These are phyloP conservation scores for Termitomyces heimii DNA, from an alignment of 768 basidiomycete species.

Conservation along the genomic window DNA sequence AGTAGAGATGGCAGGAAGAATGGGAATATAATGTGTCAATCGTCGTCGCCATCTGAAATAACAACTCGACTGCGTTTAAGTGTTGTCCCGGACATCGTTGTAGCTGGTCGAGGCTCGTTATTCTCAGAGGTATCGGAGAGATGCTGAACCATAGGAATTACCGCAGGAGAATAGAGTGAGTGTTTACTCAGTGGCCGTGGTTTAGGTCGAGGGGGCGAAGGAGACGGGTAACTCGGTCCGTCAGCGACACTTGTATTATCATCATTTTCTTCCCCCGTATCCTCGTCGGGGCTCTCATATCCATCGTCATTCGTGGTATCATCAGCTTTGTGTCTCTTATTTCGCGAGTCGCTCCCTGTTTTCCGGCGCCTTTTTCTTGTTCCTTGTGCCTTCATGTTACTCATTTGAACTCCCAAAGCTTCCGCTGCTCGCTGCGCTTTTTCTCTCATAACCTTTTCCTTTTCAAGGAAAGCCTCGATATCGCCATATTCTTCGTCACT, in stretches of 20 bases:
- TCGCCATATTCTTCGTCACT: constrained; percentile 81
- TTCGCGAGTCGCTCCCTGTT: constrained; percentile 21
- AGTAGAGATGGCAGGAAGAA: not conserved
- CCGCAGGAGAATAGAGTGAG: not conserved
- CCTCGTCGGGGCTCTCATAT: constrained; percentile 12
- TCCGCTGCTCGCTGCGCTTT: constrained; percentile 42
- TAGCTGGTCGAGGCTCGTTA: constrained; percentile 4
- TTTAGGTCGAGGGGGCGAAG: constrained; percentile 36
- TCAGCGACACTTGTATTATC: constrained; percentile 6
- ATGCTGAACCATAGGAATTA: not conserved
- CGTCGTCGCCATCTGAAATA: constrained; percentile 28
- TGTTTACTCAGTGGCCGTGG: constrained; percentile 25
- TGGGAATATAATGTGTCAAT: constrained; percentile 1
- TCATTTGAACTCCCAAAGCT: constrained; percentile 38
- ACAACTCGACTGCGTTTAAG: constrained; percentile 23
- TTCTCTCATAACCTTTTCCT: constrained; percentile 59
- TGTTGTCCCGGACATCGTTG: constrained; percentile 2
- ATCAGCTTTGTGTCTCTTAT: constrained; percentile 30
- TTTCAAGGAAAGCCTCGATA: constrained; percentile 77
- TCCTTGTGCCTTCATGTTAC: constrained; percentile 46
- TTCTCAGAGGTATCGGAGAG: not conserved
- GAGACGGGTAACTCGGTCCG: constrained; percentile 14
- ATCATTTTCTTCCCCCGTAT: constrained; percentile 20
- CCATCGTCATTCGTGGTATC: constrained; percentile 14
- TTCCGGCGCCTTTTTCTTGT: constrained; percentile 44